Percentiles rank a stretch among this genome's conserved stretches.
These are phyloP conservation scores for Diutina mesorugosa DNA, from an alignment of 1,139 yeast species.

Conservation along the genomic window DNA sequence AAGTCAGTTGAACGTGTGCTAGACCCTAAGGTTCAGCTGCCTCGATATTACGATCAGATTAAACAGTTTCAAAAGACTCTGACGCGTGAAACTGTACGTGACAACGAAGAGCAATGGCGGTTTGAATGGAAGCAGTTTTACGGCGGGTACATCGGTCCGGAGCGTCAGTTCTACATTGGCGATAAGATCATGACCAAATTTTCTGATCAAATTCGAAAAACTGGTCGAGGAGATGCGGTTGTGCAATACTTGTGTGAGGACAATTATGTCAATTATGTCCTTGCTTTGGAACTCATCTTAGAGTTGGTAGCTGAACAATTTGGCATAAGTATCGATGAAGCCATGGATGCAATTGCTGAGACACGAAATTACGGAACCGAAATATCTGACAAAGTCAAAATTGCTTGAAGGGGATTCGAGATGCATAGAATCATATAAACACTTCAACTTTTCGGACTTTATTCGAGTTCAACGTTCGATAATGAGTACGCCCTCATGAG, in stretches of 20 bases:
- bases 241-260: neutral
- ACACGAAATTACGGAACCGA: neutral
- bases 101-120: neutral
- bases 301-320: neutral
- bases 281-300: neutral
- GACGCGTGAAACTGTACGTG: neutral
- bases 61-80: neutral
- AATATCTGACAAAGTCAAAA: neutral
- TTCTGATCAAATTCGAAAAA: neutral
- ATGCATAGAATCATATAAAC: neutral
- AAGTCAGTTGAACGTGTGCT: neutral
- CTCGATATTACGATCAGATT: neutral
- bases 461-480: too few species aligned
- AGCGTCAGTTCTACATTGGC: neutral
- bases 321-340: neutral
- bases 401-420: neutral
- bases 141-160: neutral
- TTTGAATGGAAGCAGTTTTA: neutral
- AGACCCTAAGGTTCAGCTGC: neutral
- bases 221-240: neutral
- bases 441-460: neutral
- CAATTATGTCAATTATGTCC: neutral
- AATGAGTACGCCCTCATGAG: too few species aligned
- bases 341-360: neutral
- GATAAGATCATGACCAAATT: neutral